Evolutionary conservation across 2,329 filamentous ascomycete genomes (phyloP), one percentile per base, ranked within the genome.

Genomic region (Colletotrichum australisinense): DNA sequence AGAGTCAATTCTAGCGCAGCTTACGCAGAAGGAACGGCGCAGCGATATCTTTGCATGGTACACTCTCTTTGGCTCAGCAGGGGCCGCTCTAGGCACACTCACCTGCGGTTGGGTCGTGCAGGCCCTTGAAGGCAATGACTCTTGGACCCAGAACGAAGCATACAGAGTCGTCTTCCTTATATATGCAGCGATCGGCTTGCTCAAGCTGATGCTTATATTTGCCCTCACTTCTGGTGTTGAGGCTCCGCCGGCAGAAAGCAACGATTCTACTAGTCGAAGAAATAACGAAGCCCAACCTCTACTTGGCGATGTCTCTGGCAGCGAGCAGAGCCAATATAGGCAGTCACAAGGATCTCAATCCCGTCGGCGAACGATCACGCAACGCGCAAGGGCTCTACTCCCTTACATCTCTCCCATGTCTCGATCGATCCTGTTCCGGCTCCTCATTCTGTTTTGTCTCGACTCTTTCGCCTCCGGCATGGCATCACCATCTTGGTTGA

Each of bases 11-110:
- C 81, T 92, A 2, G 89, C 90, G 4, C 89, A 91, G 55, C 82
- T 92, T 4, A 90, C 87, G 0, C 78, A 81, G 1, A 76, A 84
- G 5, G 79, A 81, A 2, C 81, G 83, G 3, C 80, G 89, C 57
- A 84, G 86, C 69, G 89, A 92, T 76, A 83, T 92, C 32, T 92
- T 89, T 74, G 90, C 90, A 4, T 92, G 90, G 90, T 92, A 92
- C 76, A 87, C 84, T 6, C 83, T 92, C 7, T 79, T 86, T 1
- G 92, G 92, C 3, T 88, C 86, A 0, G 87, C 89, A 0, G 92
- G 92, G 0, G 86, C 88, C 0, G 91, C 92, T 0, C 83, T 88
- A 19, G 92, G 92, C 1, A 87, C 90, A 72, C 81, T 91, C 57
- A 81, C 84, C 0, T 88, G 88, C 67, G 92, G 92, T 2, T 92